These are phyloP conservation scores for Cunninghamia lanceolata DNA, from an alignment of 75 land plant species.

Conservation along the genomic window DNA sequence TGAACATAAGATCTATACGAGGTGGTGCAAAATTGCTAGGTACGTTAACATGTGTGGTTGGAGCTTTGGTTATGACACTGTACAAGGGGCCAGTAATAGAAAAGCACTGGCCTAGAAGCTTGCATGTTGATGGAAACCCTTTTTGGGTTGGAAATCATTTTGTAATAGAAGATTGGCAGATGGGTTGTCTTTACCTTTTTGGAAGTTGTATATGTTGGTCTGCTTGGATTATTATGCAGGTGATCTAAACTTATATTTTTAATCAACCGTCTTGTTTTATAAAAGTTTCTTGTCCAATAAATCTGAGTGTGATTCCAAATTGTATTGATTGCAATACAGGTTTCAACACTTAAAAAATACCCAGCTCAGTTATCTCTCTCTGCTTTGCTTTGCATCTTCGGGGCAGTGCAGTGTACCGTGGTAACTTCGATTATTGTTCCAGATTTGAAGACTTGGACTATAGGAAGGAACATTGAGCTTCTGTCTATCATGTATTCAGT, in stretches of 20 bases:
- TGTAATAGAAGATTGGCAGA: conserved; percentile 1
- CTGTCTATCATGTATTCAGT: conserved; percentile 25
- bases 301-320: neutral
- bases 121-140: neutral
- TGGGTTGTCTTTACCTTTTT: conserved; percentile 30
- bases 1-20: conserved; percentile 27
- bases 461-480: conserved; percentile 27
- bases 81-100: conserved; percentile 38
- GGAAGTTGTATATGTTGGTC: conserved; percentile 35
- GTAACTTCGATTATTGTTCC: conserved; percentile 26
- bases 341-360: conserved; percentile 35
- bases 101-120: conserved; percentile 1
- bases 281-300: neutral
- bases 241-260: neutral
- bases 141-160: neutral
- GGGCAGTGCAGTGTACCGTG: conserved; percentile 47
- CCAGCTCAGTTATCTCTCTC: conserved; percentile 64
- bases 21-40: conserved; percentile 57
- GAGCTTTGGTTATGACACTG: conserved; percentile 45
- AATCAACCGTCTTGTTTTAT: neutral
- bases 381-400: conserved; percentile 49
- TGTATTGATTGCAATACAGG: conserved; percentile 24
- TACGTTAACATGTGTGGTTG: conserved; percentile 37
- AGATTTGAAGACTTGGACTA: conserved; percentile 13
- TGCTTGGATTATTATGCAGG: conserved; percentile 48